Evolutionary conservation across 2,329 filamentous ascomycete genomes (phyloP).

Genomic region (Blastomyces percursus): DNA sequence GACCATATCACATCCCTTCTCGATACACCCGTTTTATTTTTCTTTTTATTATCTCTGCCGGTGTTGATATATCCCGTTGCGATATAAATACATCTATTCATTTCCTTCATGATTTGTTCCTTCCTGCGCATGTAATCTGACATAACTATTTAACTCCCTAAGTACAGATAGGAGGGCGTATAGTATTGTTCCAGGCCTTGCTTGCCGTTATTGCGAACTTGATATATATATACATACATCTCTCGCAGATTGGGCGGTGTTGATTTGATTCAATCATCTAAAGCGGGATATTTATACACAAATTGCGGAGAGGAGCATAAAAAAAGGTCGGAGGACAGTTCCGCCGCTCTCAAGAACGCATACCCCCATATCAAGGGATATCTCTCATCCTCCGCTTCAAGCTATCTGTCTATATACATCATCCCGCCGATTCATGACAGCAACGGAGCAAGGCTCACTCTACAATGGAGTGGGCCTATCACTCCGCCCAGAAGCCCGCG

Average conservation of each 20-base stretch:
- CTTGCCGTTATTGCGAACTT: neutral
- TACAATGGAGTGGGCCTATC: neutral
- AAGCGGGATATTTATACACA: neutral
- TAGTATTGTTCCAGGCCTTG: neutral
- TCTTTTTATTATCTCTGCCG: neutral
- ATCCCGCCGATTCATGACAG: neutral
- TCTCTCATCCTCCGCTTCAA: neutral
- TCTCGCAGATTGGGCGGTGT: neutral
- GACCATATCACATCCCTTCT: neutral
- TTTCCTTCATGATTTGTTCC: neutral
- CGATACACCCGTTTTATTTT: neutral
- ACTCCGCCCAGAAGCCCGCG: constrained; percentile 53
- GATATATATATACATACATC: neutral
- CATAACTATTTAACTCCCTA: neutral
- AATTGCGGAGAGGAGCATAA: neutral
- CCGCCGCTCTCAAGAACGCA: neutral
- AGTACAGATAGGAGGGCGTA: neutral
- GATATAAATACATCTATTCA: neutral
- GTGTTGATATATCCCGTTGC: neutral
- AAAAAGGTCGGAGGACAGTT: neutral
- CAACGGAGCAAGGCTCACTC: neutral
- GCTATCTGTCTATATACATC: neutral
- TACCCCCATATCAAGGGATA: neutral
- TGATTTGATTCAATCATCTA: neutral
- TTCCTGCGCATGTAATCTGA: neutral